These are phyloP conservation scores for Kwoniella shandongensis DNA, from an alignment of 768 basidiomycete genomes.

Conservation along the genomic window DNA sequence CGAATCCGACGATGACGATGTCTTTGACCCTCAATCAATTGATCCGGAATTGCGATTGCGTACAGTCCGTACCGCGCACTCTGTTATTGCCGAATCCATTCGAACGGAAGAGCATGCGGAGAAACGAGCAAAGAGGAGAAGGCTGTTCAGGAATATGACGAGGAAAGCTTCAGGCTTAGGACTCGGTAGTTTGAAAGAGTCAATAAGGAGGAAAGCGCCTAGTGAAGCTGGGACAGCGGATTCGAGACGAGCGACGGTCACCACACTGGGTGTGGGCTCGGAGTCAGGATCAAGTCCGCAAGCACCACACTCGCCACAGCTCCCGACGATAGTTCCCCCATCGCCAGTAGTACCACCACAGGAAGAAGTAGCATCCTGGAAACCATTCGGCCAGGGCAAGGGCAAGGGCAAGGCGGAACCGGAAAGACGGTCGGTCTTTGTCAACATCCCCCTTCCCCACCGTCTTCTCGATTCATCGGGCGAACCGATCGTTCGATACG, in stretches of 20 bases:
- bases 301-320: not conserved
- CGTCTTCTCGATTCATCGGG: constrained; percentile 68
- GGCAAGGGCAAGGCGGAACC: constrained; percentile 6
- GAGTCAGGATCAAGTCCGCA: constrained; percentile 3
- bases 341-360: not conserved
- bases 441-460: constrained; percentile 69
- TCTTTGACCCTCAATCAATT: constrained; percentile 38
- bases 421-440: constrained; percentile 70
- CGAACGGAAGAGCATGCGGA: constrained; percentile 64
- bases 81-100: constrained; percentile 82
- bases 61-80: constrained; percentile 89
- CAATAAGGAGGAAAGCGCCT: constrained; percentile 15
- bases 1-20: constrained; percentile 33
- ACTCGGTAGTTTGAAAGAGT: too few relatives aligned
- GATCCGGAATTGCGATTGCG: constrained; percentile 85
- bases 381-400: not conserved
- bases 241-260: constrained; percentile 12
- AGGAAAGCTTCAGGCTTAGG: constrained; percentile 25
- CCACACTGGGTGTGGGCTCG: not conserved
- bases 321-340: not conserved
- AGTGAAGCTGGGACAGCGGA: not conserved
- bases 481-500: constrained; percentile 77
- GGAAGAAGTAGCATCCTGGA: not conserved
- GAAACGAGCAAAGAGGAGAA: constrained; percentile 36
- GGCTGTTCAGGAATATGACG: constrained; percentile 35